Evolutionary conservation across 305 asterid genomes (phyloP), one percentile per base, ranked within the genome.

Genomic region (Solanum hybrid): DNA sequence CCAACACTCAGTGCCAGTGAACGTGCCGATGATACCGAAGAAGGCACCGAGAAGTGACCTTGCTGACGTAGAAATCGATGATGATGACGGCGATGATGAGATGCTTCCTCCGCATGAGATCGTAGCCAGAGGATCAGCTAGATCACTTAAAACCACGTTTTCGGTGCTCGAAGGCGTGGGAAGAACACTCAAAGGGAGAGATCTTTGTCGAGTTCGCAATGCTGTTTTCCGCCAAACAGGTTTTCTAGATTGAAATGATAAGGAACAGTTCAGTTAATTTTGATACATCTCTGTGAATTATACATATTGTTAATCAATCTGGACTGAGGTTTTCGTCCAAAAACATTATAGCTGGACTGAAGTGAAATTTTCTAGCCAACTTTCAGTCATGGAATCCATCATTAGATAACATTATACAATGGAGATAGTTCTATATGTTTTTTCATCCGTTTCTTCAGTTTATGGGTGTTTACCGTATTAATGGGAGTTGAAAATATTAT

Each of bases 61-160:
- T 6, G 92, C 64, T 14, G 94, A 90, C 51, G 90, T 86, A 66
- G 97, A 93, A 32, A 27, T 29, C 4, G 94, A 90, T 26, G 92
- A 81, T 3, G 94, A 91, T n/a, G 94, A 91, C 36, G 95, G 79
- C 19, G 96, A 95, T 11, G 96, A 94, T 88, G 98, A 95, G 93
- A 94, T 95, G 93, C 92, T 95, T 88, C 98, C 98, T 88, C 98
- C 98, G 80, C 98, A 95, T 82, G 98, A 95, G 94, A 95, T 95
- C 76, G 96, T 93, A 60, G 97, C 96, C 56, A 93, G 98, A 89
- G 98, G 95, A 93, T 94, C 96, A 84, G 82, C 93, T 60, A 92
- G 92, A 77, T 91, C 93, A 42, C 91, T 92, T 35, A 93, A 90
- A 35, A 93, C 91, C 1, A 91, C 95, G n/a, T 94, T 95, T 88